Conservation (phyloP, 768 basidiomycete genomes). For the Tricholoma saponaceum region DNA sequence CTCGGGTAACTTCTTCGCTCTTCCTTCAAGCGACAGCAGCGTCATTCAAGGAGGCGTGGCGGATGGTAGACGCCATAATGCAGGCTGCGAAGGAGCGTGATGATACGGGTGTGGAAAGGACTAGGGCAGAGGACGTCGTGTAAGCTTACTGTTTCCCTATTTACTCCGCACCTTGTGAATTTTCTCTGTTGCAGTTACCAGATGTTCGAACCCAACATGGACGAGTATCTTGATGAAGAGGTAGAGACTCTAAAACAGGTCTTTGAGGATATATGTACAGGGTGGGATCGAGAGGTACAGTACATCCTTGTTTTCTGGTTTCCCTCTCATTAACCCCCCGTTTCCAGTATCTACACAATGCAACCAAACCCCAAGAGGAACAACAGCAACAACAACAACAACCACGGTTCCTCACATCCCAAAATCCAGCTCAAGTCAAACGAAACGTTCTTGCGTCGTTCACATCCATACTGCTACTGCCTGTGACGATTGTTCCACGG, state of each 20-base stretch:
- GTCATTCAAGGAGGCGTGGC: conserved; percentile 83
- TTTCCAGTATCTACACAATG: conserved; percentile 1
- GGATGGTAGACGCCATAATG: conserved; percentile 75
- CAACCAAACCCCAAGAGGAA: conserved; percentile 2
- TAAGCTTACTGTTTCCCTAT: conserved; percentile 33
- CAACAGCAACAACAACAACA: conserved; percentile 10
- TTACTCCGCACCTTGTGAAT: conserved; percentile 9
- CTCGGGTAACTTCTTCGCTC: conserved; percentile 35
- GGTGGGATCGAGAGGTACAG: conserved; percentile 75
- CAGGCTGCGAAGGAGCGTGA: conserved; percentile 43
- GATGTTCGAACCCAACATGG: conserved; percentile 97
- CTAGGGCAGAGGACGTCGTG: conserved; percentile 78
- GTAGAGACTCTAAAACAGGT: conserved; percentile 72
- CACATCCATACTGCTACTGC: conserved; percentile 81
- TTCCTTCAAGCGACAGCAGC: conserved; percentile 88
- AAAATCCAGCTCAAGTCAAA: conserved; percentile 90
- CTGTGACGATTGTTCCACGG: conserved; percentile 94
- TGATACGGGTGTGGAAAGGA: conserved; percentile 38
- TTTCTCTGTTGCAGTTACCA: conserved; percentile 52
- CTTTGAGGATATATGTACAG: conserved; percentile 70
- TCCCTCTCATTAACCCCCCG: conserved; percentile 2
- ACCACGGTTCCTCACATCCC: conserved; percentile 73
- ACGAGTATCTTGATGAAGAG: conserved; percentile 96
- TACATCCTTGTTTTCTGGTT: neutral
- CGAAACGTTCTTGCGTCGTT: conserved; percentile 92